These are phyloP conservation scores for Monosporascus sp. DNA, from an alignment of 2,329 filamentous ascomycete species.

Conservation along the genomic window DNA sequence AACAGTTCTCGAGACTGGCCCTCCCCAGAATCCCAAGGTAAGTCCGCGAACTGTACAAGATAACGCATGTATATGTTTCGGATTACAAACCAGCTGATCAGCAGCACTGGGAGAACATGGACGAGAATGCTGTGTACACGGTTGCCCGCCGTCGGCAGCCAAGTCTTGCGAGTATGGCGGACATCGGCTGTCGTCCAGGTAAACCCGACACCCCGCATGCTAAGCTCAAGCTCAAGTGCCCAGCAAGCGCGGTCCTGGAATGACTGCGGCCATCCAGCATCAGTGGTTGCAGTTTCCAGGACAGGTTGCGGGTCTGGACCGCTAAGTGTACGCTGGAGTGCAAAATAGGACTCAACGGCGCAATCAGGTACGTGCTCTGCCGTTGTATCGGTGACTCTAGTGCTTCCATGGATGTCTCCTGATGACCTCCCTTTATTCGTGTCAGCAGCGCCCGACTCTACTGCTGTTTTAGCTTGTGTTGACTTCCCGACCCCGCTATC, in stretches of 20 bases:
- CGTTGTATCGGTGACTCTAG: slow-evolving; percentile 1
- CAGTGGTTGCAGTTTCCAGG: slow-evolving; percentile 31
- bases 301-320: slow-evolving; percentile 24
- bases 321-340: slow-evolving; percentile 14
- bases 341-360: slow-evolving; percentile 6
- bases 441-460: background rate
- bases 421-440: background rate
- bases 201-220: slow-evolving; percentile 39
- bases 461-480: background rate
- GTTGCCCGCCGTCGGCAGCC: slow-evolving; percentile 34
- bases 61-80: slow-evolving; percentile 25
- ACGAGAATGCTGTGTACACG: slow-evolving; percentile 34
- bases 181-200: slow-evolving; percentile 40
- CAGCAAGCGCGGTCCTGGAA: slow-evolving; percentile 35
- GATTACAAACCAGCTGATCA: slow-evolving; percentile 29
- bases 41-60: slow-evolving; percentile 1
- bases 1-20: slow-evolving; percentile 20
- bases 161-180: slow-evolving; percentile 36
- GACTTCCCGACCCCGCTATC: no score
- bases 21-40: slow-evolving; percentile 7
- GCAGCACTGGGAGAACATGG: slow-evolving; percentile 31
- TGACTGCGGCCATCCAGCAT: slow-evolving; percentile 32
- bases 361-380: slow-evolving; percentile 2
- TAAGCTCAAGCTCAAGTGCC: slow-evolving; percentile 38
- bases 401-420: background rate